Conservation (phyloP, 2,329 filamentous ascomycete genomes). For the Remersonia thermophila region DNA sequence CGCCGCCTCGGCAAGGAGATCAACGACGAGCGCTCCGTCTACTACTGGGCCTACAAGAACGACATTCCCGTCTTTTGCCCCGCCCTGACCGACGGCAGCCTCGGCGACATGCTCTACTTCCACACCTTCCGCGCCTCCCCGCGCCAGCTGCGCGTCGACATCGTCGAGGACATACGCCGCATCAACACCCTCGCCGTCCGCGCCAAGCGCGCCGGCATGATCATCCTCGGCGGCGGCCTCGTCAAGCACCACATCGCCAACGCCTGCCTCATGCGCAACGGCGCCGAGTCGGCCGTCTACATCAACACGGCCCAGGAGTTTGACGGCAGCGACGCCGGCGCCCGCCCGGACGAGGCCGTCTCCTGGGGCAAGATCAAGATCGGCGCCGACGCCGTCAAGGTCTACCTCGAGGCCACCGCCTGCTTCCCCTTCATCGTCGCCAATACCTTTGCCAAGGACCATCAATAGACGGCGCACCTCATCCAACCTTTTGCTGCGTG, state of each 20-base stretch:
- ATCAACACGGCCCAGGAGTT: conserved; percentile 98
- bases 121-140: conserved; percentile 89
- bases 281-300: conserved; percentile 91
- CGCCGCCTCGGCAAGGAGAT: conserved; percentile 85
- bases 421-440: conserved; percentile 57
- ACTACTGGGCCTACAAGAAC: conserved; percentile 97
- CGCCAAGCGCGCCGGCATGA: conserved; percentile 84
- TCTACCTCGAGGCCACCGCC: conserved; percentile 52
- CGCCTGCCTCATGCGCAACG: conserved; percentile 93
- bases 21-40: conserved; percentile 80
- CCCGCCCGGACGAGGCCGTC: conserved; percentile 87
- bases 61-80: conserved; percentile 95
- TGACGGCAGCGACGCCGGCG: conserved; percentile 91
- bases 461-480: conserved; percentile 15
- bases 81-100: conserved; percentile 83
- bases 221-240: conserved; percentile 87
- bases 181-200: conserved; percentile 88
- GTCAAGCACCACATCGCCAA: conserved; percentile 98
- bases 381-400: conserved; percentile 79
- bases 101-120: conserved; percentile 98
- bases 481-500: too few relatives aligned
- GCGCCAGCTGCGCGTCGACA: conserved; percentile 69
- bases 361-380: conserved; percentile 98
- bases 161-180: conserved; percentile 82
- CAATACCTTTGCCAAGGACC: conserved; percentile 52